Evolutionary conservation across 306 rosid genomes (phyloP).

Genomic region (Sesbania bispinosa): DNA sequence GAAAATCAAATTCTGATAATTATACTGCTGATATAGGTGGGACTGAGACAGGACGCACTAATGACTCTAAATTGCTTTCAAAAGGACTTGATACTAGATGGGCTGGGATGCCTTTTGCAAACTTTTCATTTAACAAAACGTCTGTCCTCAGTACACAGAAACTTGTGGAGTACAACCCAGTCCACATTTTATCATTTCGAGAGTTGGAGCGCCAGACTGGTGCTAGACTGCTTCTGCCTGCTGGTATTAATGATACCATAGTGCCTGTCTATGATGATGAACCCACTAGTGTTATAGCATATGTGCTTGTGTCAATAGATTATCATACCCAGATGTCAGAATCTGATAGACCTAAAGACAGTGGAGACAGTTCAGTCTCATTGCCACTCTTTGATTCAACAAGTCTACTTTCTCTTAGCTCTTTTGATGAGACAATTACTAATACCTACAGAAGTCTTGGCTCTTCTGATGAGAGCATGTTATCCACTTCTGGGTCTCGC

Average conservation of each 20-base stretch:
- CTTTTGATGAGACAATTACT: conserved; percentile 62
- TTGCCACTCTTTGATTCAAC: conserved; percentile 65
- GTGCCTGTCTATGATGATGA: conserved; percentile 82
- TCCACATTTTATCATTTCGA: conserved; percentile 45
- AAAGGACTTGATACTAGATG: conserved; percentile 48
- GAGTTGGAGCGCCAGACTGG: conserved; percentile 60
- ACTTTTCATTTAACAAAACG: conserved; percentile 46
- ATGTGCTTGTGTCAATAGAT: conserved; percentile 57
- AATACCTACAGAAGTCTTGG: conserved; percentile 60
- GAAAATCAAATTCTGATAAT: conserved; percentile 37
- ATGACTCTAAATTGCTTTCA: conserved; percentile 35
- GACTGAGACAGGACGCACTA: conserved; percentile 33
- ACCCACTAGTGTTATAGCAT: conserved; percentile 77
- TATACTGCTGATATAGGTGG: conserved; percentile 37
- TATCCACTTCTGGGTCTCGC: conserved; percentile 46
- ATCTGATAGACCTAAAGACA: conserved; percentile 55
- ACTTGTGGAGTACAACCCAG: conserved; percentile 59
- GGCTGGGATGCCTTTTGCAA: conserved; percentile 47
- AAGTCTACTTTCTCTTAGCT: conserved; percentile 61
- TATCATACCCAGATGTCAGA: conserved; percentile 62
- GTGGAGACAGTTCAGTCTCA: conserved; percentile 51
- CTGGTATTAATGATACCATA: conserved; percentile 62
- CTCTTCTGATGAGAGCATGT: conserved; percentile 53
- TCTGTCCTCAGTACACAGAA: conserved; percentile 45
- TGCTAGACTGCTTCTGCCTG: conserved; percentile 65